Base-by-base conservation (phyloP, 768 basidiomycete species). In the Collybia sordida region DNA sequence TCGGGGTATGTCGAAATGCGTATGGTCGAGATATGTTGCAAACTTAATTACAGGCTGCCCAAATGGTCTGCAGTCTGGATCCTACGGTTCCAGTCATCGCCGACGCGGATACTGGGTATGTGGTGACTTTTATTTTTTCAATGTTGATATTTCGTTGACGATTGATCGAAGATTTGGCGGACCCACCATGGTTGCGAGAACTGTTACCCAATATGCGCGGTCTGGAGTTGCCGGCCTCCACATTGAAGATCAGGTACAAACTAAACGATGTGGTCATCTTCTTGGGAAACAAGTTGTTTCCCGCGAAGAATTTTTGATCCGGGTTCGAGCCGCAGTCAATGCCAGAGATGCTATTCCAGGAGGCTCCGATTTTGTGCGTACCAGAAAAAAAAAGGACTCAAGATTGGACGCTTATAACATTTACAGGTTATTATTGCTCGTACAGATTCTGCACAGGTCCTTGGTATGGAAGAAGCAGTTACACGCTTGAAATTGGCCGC, bases 161-260 rank as follows among this genome's bases (percentile, higher is more conserved):
- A 28, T 2, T 48, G 1, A 21, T 21, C 41, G 8, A 34, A 74
- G 72, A 15, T 89, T 89, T 54, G 88, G 88, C 55, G 88, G 88
- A 15, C 82, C 86, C 1, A 79, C 81, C 8, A 90, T 83, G 75
- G 81, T 90, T 23, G 85, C 85, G 9, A 85, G 87, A 34, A 90
- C 88, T 2, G 83, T 90, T 8, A 76, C 70, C n/a, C 80, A 86
- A 63, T 90, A 89, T 52, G 78, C 70, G 3, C 77, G 77, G 40
- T 80, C 85, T 12, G 88, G 88, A 23, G 81, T 89, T 18, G 88
- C 88, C 15, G 88, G 72, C 3, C 73, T 88, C 59, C 88, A 90
- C 63, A 89, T 90, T 34, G 88, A 90, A 65, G 88, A 89, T 59
- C 88, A 90, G 67, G 86, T 89, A 1, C 88, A 89, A 63, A 89